These are phyloP conservation scores for Pythium biforme DNA, from an alignment of 352 stramenopile genomes.

Conservation along the genomic window DNA sequence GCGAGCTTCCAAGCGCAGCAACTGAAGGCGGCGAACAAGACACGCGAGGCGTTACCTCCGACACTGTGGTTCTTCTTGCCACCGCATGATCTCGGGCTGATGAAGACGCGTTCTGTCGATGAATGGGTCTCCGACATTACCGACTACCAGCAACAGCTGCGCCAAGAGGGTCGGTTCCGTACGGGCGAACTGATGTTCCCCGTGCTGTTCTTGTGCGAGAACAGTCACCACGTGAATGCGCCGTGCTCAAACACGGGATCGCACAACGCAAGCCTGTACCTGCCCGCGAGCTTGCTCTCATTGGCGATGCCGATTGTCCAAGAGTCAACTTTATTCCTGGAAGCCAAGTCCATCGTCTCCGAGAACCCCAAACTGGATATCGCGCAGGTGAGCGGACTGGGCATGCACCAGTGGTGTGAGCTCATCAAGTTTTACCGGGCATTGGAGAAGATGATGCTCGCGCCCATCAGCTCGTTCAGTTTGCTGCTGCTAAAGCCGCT, in stretches of 20 bases:
- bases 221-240: conserved; percentile 29
- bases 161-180: conserved; percentile 5
- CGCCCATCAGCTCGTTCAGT: conserved; percentile 50
- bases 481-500: conserved; percentile 51
- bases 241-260: conserved; percentile 21
- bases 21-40: conserved; percentile 25
- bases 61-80: conserved; percentile 69
- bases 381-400: conserved; percentile 41
- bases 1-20: conserved; percentile 18
- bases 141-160: conserved; percentile 32
- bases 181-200: conserved; percentile 45
- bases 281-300: conserved; percentile 49
- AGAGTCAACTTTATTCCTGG: conserved; percentile 62
- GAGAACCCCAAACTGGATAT: conserved; percentile 28
- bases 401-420: conserved; percentile 46
- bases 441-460: conserved; percentile 51
- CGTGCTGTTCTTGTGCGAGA: conserved; percentile 63
- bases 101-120: conserved; percentile 37
- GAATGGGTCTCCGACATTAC: conserved; percentile 49
- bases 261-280: conserved; percentile 29
- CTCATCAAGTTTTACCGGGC: conserved; percentile 58
- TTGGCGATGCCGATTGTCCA: conserved; percentile 61
- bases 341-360: conserved; percentile 47
- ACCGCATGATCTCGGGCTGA: conserved; percentile 37
- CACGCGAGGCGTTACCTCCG: conserved; percentile 37